These are phyloP conservation scores for Macaranga tanarius DNA, from an alignment of 441 rosid genomes.

Conservation along the genomic window DNA sequence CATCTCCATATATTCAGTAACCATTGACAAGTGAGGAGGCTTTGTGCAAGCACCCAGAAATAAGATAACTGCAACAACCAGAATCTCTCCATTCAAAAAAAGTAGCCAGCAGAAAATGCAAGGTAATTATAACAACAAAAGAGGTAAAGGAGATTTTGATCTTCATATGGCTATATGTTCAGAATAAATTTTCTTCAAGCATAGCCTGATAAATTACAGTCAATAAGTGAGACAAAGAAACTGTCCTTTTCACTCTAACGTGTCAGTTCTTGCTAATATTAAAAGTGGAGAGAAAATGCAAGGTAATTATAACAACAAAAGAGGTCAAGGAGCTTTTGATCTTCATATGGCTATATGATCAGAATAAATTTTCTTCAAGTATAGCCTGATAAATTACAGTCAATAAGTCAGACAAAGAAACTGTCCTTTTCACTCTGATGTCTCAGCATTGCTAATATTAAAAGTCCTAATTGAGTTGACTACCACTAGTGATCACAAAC, in stretches of 20 bases:
- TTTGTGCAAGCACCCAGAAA: slow-evolving; percentile 96
- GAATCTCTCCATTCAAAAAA: slow-evolving; percentile 1
- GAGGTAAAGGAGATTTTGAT: neutral
- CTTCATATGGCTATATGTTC: neutral
- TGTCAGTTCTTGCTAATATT: neutral
- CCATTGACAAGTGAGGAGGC: slow-evolving; percentile 91
- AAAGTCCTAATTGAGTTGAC: neutral
- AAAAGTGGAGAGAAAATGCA: neutral
- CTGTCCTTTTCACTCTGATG: neutral
- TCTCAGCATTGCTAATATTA: neutral
- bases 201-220: neutral
- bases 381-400: neutral
- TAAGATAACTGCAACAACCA: slow-evolving; percentile 71
- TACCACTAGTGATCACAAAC: neutral
- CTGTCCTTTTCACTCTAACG: neutral
- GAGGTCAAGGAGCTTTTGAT: neutral
- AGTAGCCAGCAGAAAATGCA: neutral
- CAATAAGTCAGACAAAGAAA: neutral
- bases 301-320: neutral
- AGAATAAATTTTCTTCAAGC: neutral
- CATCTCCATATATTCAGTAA: slow-evolving; percentile 98
- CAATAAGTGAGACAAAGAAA: neutral
- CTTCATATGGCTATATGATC: neutral
- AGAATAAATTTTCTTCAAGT: neutral
- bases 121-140: neutral